These are phyloP conservation scores for Citrus medica DNA, from an alignment of 345 rosid species.

Conservation along the genomic window DNA sequence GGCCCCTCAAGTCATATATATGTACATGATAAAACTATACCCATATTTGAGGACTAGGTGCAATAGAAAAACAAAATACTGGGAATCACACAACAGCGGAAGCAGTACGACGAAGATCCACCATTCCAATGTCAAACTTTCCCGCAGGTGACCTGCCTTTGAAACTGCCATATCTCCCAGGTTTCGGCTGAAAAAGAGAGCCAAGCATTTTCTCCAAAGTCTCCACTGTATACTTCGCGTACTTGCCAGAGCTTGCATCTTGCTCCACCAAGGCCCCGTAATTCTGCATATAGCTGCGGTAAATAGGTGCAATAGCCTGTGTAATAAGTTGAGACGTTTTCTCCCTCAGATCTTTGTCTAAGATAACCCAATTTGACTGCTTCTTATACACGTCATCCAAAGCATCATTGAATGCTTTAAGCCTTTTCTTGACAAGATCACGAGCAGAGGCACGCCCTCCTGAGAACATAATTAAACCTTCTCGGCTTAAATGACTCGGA, in stretches of 20 bases:
- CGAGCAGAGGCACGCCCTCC: constrained; percentile 99
- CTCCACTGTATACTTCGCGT: constrained; percentile 82
- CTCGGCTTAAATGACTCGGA: constrained; percentile 85
- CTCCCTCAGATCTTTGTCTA: constrained; percentile 88
- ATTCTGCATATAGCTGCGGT: constrained; percentile 97
- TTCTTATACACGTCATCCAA: constrained; percentile 78
- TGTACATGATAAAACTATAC: constrained; percentile 26
- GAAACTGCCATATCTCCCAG: constrained; percentile 83
- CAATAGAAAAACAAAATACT: background rate
- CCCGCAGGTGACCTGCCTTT: constrained; percentile 60
- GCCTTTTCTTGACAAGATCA: constrained; percentile 93
- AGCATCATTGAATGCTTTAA: constrained; percentile 86
- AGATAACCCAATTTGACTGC: constrained; percentile 72
- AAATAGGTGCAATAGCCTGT: constrained; percentile 81
- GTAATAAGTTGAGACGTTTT: constrained; percentile 72
- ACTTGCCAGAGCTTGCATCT: constrained; percentile 81
- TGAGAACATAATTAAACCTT: constrained; percentile 92
- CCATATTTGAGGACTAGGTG: background rate
- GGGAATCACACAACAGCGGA: constrained; percentile 61
- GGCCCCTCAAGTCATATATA: constrained; percentile 15
- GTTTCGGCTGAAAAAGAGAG: constrained; percentile 77
- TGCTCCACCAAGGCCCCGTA: constrained; percentile 94
- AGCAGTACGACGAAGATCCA: constrained; percentile 71
- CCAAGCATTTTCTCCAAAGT: constrained; percentile 76
- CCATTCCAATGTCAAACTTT: constrained; percentile 46